Evolutionary conservation across 129 eudicot genomes (phyloP), one percentile per base, ranked within the genome.

Genomic region (Flaveria bidentis): DNA sequence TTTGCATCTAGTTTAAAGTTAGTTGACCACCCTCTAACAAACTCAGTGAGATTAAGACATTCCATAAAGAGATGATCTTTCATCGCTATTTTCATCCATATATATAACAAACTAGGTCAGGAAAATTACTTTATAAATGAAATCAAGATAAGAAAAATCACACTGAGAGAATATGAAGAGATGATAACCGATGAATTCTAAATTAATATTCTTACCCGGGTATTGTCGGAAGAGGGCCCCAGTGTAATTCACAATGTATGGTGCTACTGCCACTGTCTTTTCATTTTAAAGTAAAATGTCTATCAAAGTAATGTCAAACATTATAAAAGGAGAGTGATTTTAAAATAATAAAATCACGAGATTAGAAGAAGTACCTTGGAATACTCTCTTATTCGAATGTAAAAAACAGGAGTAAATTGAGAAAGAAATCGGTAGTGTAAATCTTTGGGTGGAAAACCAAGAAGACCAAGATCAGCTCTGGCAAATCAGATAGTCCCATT

Each of bases 221-320:
- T 91, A 94, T 78, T 91, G 99, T 39, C 99, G 97, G 70, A 94
- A 94, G 70, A 94, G 82, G 51, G 99, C 97, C 79, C 99, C 99
- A 33, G 72, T 84, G 75, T 94, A 94, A 77, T 94, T 94, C 82
- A 94, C 82, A 25, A 94, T 84, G 82, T 84, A 94, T 71, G 99
- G 99, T 58, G 97, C 92, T 88, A 94, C 99, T 71, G 97, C 94
- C 80, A 94, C 88, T 88, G 97, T 94, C 99, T 91, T 62, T 85
- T 81, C 90, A 87, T 58, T 75, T 67, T 65, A 76, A 78, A 83
- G 64, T 68, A 73, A 83, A 77, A 68, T 5, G 30, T 85, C 42
- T 70, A 68, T 74, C 77, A 79, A 71, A 71, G 46, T 71, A 63
- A 51, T 56, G 66, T 14, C 52, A 78, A 25, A 71, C 6, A 51